Evolutionary conservation across 2,329 filamentous ascomycete genomes (phyloP).

Genomic region (Harringtonia lauricola): DNA sequence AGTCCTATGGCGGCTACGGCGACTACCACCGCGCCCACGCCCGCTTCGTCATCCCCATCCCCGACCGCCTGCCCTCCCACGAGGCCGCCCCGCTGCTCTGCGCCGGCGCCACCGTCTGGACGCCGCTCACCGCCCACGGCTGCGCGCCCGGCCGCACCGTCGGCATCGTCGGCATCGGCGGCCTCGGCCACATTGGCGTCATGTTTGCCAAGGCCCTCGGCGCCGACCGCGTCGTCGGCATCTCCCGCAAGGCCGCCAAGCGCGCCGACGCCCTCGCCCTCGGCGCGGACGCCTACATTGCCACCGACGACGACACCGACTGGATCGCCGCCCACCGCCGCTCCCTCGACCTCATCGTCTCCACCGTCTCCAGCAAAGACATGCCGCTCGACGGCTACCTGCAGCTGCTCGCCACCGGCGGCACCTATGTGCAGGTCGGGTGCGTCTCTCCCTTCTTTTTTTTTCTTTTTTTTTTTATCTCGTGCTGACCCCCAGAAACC

Average conservation of each 20-base stretch:
- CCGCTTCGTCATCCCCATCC: slow-evolving; percentile 25
- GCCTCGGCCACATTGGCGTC: slow-evolving; percentile 13
- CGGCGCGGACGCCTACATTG: slow-evolving; percentile 12
- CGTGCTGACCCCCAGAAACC: slow-evolving; percentile 17
- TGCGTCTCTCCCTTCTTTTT: not conserved
- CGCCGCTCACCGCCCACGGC: slow-evolving; percentile 9
- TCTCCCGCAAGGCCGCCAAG: slow-evolving; percentile 10
- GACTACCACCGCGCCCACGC: slow-evolving; percentile 21
- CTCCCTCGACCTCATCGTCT: slow-evolving; percentile 46
- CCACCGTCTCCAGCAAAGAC: slow-evolving; percentile 36
- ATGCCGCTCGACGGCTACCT: slow-evolving; percentile 58
- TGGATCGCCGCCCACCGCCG: slow-evolving; percentile 41
- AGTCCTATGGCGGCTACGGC: slow-evolving; percentile 15
- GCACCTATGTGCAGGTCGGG: slow-evolving; percentile 56
- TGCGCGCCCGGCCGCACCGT: slow-evolving; percentile 12
- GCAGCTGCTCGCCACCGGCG: slow-evolving; percentile 52
- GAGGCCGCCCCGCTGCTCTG: slow-evolving; percentile 15
- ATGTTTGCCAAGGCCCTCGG: slow-evolving; percentile 12
- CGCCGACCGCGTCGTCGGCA: slow-evolving; percentile 11
- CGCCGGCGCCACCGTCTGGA: slow-evolving; percentile 11
- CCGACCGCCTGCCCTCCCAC: slow-evolving; percentile 12
- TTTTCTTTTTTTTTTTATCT: not conserved
- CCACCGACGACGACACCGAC: slow-evolving; percentile 35
- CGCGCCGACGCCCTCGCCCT: slow-evolving; percentile 7
- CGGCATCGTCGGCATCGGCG: slow-evolving; percentile 13